Evolutionary conservation across 306 rosid genomes (phyloP).

Genomic region (Myrica gale): DNA sequence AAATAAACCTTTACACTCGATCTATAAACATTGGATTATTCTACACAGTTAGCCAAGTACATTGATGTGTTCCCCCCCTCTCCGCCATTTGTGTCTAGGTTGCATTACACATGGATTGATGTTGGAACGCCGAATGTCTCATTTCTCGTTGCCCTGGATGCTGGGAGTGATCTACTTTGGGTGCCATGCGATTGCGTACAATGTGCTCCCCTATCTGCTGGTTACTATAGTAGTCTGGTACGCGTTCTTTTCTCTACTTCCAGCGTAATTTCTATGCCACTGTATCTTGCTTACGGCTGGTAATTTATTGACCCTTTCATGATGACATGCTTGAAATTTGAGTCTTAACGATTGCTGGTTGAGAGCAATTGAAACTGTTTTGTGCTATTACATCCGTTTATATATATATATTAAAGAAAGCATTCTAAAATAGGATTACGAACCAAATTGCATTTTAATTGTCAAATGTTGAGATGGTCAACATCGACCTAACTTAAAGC

Average conservation of each 20-base stretch:
- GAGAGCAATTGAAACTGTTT: no score
- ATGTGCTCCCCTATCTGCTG: conserved; percentile 82
- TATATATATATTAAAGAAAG: no score
- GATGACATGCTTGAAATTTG: not conserved
- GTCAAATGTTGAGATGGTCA: no score
- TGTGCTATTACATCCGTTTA: no score
- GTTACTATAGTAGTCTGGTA: conserved; percentile 73
- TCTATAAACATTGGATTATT: not conserved
- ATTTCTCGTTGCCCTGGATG: conserved; percentile 91
- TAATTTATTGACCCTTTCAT: no score
- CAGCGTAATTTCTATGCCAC: not conserved
- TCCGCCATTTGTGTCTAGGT: conserved; percentile 44
- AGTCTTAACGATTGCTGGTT: not conserved
- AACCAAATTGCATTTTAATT: no score
- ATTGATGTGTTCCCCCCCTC: no score
- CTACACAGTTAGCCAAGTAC: no score
- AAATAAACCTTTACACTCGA: not conserved
- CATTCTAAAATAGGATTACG: no score
- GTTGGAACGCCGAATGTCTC: conserved; percentile 85
- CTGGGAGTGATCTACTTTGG: conserved; percentile 94
- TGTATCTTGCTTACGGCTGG: not conserved
- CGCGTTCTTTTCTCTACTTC: conserved; percentile 12
- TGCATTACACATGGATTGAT: conserved; percentile 91
- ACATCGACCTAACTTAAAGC: no score
- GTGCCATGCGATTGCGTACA: conserved; percentile 87